A percentile compares a stretch with the other conserved stretches of the same genome.
Conservation (phyloP, 78 protist genomes). For the Tieghemostelium lacteum region DNA sequence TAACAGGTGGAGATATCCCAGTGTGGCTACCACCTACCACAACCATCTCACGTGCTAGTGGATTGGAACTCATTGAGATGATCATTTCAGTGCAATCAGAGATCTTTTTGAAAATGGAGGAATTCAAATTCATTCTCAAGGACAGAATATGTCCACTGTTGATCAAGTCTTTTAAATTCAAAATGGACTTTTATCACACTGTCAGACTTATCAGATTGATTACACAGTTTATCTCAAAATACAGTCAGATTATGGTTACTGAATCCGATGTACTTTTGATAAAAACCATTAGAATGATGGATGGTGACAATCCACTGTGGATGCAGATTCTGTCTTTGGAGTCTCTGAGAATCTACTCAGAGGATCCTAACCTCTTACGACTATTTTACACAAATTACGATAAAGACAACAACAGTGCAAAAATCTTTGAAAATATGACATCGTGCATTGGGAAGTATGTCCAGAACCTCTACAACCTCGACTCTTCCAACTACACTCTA, state of each 20-base stretch:
- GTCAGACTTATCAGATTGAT: constrained; percentile 75
- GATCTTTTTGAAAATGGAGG: constrained; percentile 54
- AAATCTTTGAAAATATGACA: constrained; percentile 40
- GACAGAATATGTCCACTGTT: constrained; percentile 79
- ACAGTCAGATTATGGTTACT: constrained; percentile 58
- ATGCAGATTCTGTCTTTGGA: constrained; percentile 73
- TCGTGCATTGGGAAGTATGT: constrained; percentile 45
- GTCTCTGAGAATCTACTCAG: constrained; percentile 53
- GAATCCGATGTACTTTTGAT: constrained; percentile 75
- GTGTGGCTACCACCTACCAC: constrained; percentile 58
- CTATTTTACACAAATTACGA: constrained; percentile 50
- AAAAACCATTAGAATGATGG: constrained; percentile 62
- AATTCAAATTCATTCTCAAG: constrained; percentile 69
- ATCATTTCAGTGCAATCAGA: constrained; percentile 42
- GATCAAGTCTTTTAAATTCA: constrained; percentile 61
- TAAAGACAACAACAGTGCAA: constrained; percentile 53
- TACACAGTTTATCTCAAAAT: constrained; percentile 72
- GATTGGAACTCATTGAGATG: constrained; percentile 77
- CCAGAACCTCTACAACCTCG: constrained; percentile 32
- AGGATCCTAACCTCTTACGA: constrained; percentile 69
- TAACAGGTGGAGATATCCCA: constrained; percentile 70
- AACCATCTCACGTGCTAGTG: constrained; percentile 49
- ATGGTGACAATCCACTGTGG: constrained; percentile 53
- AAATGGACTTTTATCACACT: constrained; percentile 69
- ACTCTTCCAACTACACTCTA: constrained; percentile 9